These are phyloP conservation scores for Sarocladiaceae sp. DNA, from an alignment of 2,329 filamentous ascomycete species.

Conservation along the genomic window DNA sequence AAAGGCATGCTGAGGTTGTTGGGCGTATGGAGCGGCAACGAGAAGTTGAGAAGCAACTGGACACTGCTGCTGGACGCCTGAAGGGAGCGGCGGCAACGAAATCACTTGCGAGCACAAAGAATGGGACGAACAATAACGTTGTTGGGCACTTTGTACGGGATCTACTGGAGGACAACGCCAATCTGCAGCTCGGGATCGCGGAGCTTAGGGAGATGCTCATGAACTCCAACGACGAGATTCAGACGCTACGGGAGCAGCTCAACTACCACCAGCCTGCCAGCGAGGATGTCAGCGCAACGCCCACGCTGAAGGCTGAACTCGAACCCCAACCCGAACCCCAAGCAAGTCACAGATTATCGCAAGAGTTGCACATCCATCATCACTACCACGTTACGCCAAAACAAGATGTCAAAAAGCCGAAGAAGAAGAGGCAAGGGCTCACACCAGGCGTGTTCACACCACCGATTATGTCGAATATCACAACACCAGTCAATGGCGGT, in stretches of 20 bases:
- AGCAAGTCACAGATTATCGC: conserved; percentile 38
- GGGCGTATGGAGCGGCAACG: conserved; percentile 80
- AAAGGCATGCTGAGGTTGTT: conserved; percentile 77
- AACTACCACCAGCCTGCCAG: conserved; percentile 68
- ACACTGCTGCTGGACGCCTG: conserved; percentile 72
- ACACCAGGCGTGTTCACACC: conserved; percentile 60
- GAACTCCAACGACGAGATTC: conserved; percentile 91
- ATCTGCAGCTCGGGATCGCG: conserved; percentile 84
- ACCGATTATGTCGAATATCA: conserved; percentile 32
- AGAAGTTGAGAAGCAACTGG: conserved; percentile 76
- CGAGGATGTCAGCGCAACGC: conserved; percentile 35
- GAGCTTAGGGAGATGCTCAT: conserved; percentile 88
- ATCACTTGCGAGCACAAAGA: conserved; percentile 52
- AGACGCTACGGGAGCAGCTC: conserved; percentile 77
- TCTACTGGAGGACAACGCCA: conserved; percentile 91
- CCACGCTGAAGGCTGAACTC: conserved; percentile 69
- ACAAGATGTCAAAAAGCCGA: conserved; percentile 57
- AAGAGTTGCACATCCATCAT: conserved; percentile 88
- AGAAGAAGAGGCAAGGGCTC: conserved; percentile 68
- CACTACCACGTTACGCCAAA: conserved; percentile 76
- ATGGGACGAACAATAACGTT: conserved; percentile 53
- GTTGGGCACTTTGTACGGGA: conserved; percentile 97
- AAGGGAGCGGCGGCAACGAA: conserved; percentile 74
- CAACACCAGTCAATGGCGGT: conserved; percentile 35
- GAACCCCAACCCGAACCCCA: conserved; percentile 33